Conservation (phyloP, 352 stramenopile genomes). For the Phytopythium ostracodes region DNA sequence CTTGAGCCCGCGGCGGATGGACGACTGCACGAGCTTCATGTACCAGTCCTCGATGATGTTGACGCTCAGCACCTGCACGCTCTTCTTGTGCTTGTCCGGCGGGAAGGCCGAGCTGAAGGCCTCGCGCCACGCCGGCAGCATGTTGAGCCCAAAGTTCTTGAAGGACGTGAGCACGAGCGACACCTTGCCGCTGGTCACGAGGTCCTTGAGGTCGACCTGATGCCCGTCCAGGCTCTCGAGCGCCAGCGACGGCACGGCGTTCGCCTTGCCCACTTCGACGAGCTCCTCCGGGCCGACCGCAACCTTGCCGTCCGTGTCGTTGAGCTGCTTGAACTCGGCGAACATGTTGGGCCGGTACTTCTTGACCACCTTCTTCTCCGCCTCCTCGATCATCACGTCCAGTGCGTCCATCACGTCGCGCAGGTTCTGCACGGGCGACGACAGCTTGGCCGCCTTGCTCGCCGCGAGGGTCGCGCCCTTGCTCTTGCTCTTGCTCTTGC, state of each 20-base stretch:
- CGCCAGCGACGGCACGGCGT: conserved; percentile 46
- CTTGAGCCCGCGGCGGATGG: conserved; percentile 60
- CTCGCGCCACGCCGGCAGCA: conserved; percentile 73
- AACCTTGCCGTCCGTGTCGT: conserved; percentile 83
- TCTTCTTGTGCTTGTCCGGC: conserved; percentile 10
- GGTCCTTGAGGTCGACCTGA: conserved; percentile 42
- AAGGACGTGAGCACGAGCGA: conserved; percentile 82
- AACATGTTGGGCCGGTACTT: conserved; percentile 88
- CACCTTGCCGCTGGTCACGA: conserved; percentile 44
- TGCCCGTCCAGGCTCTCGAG: conserved; percentile 47
- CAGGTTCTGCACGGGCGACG: conserved; percentile 68
- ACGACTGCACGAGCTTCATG: conserved; percentile 75
- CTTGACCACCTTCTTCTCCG: conserved; percentile 80
- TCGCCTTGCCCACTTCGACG: conserved; percentile 53
- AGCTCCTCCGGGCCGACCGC: conserved; percentile 45
- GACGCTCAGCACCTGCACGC: conserved; percentile 61
- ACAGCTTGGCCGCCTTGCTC: neutral
- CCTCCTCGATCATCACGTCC: conserved; percentile 81
- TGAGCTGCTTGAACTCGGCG: conserved; percentile 86
- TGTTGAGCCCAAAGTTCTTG: conserved; percentile 84
- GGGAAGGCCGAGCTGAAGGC: conserved; percentile 50
- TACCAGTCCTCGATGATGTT: conserved; percentile 90
- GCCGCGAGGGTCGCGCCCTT: too few species aligned
- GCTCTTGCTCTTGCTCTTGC: neutral
- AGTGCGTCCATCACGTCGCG: conserved; percentile 69